Percentiles rank a stretch among this genome's conserved stretches.
Evolutionary conservation across 1,284 basidiomycete species (phyloP).

Genomic region (Polyporus tsugae): DNA sequence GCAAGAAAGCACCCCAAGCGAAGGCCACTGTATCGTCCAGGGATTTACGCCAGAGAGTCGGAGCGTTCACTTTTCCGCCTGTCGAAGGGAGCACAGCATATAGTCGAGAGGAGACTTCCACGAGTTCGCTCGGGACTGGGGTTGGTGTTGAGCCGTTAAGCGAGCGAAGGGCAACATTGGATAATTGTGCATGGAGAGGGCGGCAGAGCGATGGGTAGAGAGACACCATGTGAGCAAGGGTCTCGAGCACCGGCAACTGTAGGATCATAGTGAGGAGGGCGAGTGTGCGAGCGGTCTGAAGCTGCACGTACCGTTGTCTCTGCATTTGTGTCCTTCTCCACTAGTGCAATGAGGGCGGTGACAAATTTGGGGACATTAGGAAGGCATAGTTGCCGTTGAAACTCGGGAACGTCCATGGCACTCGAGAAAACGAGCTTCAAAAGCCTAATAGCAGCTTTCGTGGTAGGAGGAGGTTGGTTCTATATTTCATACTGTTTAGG

Average conservation of each 20-base stretch:
- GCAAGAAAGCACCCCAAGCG: constrained; percentile 65
- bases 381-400: constrained; percentile 75
- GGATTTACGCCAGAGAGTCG: constrained; percentile 74
- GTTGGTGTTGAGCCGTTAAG: constrained; percentile 62
- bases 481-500: constrained; percentile 53
- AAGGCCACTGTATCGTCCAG: constrained; percentile 72
- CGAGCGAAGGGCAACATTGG: constrained; percentile 58
- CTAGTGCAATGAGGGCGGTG: constrained; percentile 59
- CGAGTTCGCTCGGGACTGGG: constrained; percentile 49
- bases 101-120: constrained; percentile 60
- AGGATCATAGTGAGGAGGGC: background rate
- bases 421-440: constrained; percentile 63
- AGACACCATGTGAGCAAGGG: constrained; percentile 63
- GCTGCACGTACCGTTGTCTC: constrained; percentile 58
- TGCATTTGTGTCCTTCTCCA: constrained; percentile 56
- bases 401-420: constrained; percentile 70
- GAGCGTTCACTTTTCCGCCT: constrained; percentile 81
- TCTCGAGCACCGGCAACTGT: constrained; percentile 60
- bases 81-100: constrained; percentile 70
- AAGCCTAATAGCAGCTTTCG: constrained; percentile 70
- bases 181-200: constrained; percentile 57
- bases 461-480: constrained; percentile 65
- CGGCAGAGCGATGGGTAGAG: constrained; percentile 73
- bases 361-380: constrained; percentile 79
- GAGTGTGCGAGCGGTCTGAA: background rate